phyloP scores from a whole-genome alignment of 1,284 basidiomycete genomes.

The Retiboletus fuscus region DNA sequence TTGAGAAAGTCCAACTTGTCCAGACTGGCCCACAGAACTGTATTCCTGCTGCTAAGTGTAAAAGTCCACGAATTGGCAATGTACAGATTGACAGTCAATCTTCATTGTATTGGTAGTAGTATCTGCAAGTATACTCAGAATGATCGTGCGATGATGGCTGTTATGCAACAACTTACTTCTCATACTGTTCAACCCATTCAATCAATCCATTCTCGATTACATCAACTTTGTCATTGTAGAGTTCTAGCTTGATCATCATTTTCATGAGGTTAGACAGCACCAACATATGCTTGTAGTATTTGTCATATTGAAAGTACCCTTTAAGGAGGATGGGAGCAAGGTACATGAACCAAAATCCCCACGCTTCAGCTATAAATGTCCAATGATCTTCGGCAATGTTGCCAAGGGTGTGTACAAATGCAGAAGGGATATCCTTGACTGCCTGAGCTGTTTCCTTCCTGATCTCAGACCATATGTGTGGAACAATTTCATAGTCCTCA shows the following conservation, averaged over 20 bases:
- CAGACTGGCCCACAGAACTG: neutral
- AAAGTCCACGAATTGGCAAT: neutral
- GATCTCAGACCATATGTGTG: neutral
- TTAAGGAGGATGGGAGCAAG: neutral
- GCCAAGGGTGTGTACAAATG: neutral
- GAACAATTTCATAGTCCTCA: neutral
- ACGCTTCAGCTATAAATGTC: neutral
- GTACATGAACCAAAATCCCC: slow-evolving; percentile 10
- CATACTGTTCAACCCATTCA: neutral
- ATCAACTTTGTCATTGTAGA: neutral
- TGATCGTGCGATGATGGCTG: too few relatives aligned
- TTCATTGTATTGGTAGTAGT: slow-evolving; percentile 2
- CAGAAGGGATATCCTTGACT: neutral
- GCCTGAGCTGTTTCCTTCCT: neutral
- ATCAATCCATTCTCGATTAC: neutral
- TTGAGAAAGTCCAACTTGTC: neutral
- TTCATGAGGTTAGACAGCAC: neutral
- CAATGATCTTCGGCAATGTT: neutral
- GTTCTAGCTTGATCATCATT: neutral
- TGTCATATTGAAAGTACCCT: neutral
- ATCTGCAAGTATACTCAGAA: too few relatives aligned
- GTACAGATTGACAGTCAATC: neutral
- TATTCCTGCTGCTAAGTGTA: neutral
- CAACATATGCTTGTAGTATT: neutral
- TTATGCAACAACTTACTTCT: neutral